These are phyloP conservation scores for Termitomyces sp. DNA, from an alignment of 1,284 basidiomycete genomes.

Conservation along the genomic window DNA sequence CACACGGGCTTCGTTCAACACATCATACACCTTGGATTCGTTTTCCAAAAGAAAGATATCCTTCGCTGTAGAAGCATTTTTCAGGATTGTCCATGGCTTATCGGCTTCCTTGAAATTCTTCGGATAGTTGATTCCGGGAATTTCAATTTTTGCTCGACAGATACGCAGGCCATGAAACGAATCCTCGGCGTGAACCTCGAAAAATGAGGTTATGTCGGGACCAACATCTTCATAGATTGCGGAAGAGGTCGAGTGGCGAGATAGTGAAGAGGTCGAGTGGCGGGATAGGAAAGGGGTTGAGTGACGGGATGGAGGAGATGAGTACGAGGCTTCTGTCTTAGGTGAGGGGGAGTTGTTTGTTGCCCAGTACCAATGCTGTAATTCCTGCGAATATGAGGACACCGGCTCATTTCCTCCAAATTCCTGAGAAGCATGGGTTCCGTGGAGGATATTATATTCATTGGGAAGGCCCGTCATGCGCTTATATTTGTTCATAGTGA, in stretches of 20 bases:
- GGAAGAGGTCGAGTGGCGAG: neutral
- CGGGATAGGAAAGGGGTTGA: neutral
- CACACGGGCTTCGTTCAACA: neutral
- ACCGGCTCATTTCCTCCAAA: neutral
- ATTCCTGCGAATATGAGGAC: neutral
- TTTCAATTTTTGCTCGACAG: neutral
- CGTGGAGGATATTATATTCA: neutral
- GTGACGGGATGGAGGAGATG: neutral
- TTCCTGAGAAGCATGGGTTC: neutral
- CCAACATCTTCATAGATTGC: neutral
- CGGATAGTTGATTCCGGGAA: neutral
- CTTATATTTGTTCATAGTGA: neutral
- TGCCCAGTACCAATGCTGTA: neutral
- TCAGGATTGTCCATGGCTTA: slow-evolving; percentile 1
- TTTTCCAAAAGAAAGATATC: slow-evolving; percentile 1
- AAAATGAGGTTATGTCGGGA: neutral
- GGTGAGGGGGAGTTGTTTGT: neutral
- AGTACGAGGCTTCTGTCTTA: neutral
- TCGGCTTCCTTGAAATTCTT: neutral
- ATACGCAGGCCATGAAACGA: neutral
- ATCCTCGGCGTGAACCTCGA: neutral
- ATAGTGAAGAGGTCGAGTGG: neutral
- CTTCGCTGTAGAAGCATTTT: neutral
- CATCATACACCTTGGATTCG: slow-evolving; percentile 1
- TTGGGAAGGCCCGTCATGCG: neutral